A percentile compares a stretch with the other conserved stretches of the same genome.
phyloP scores from a whole-genome alignment of 1,139 yeast genomes.

The Geotrichum siamense region DNA sequence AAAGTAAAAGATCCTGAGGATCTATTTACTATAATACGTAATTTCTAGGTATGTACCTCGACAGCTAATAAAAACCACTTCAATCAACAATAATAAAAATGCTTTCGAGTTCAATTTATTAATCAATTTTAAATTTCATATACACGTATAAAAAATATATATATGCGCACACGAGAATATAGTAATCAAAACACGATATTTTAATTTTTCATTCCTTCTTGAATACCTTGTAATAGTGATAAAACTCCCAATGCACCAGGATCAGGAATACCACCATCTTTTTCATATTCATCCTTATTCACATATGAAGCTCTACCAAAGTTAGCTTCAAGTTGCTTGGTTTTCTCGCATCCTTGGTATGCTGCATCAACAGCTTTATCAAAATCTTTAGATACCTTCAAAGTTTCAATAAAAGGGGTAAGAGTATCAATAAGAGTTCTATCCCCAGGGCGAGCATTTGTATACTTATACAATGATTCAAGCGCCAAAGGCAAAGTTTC shows the following conservation, averaged over 20 bases:
- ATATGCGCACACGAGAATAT: no score
- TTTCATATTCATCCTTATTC: constrained; percentile 46
- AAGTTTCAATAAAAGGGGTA: constrained; percentile 63
- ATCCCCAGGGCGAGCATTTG: constrained; percentile 66
- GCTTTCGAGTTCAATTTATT: no score
- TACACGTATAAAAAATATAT: no score
- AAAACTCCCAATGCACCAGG: constrained; percentile 68
- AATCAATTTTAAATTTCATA: no score
- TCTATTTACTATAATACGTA: no score
- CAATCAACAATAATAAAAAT: no score
- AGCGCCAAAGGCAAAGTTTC: constrained; percentile 47
- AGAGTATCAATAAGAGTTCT: constrained; percentile 50
- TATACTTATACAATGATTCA: constrained; percentile 63
- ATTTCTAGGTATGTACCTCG: no score
- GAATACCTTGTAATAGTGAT: constrained; percentile 24
- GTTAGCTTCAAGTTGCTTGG: constrained; percentile 69
- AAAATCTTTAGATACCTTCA: constrained; percentile 45
- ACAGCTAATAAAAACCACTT: no score
- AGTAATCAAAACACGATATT: no score
- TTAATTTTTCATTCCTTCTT: no score
- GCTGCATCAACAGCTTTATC: constrained; percentile 62
- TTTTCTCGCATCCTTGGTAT: constrained; percentile 63
- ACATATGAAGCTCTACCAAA: constrained; percentile 95
- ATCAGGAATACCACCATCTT: constrained; percentile 60
- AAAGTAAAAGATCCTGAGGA: no score